These are phyloP conservation scores for Verticillium longisporum DNA, from an alignment of 2,329 filamentous ascomycete species.

Conservation along the genomic window DNA sequence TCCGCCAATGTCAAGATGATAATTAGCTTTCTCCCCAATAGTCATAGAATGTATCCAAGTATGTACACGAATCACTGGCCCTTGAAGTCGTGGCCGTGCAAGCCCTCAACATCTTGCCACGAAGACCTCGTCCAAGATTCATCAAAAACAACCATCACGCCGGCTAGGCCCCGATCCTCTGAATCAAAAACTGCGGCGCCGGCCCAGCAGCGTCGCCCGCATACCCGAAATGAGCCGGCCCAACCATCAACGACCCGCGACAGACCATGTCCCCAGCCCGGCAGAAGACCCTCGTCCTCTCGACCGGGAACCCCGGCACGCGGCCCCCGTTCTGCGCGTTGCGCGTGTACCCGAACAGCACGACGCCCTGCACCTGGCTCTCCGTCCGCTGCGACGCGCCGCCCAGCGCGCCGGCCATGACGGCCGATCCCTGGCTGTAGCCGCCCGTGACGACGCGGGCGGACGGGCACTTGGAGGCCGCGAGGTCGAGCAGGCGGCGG, in stretches of 20 bases:
- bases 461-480: conserved; percentile 33
- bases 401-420: conserved; percentile 30
- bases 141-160: neutral
- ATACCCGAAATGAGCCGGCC: conserved; percentile 25
- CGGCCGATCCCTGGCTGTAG: conserved; percentile 34
- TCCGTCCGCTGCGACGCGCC: conserved; percentile 22
- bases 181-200: conserved; percentile 16
- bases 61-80: no score
- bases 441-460: conserved; percentile 34
- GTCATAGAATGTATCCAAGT: no score
- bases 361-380: conserved; percentile 15
- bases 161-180: conserved; percentile 9
- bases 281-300: conserved; percentile 29
- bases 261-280: conserved; percentile 26
- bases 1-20: no score
- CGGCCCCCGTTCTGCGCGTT: conserved; percentile 31
- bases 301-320: conserved; percentile 28
- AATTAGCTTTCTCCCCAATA: no score
- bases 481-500: conserved; percentile 28
- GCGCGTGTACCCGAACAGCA: conserved; percentile 34
- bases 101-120: no score
- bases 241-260: conserved; percentile 25
- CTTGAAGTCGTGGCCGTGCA: no score
- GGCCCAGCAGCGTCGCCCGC: conserved; percentile 8
- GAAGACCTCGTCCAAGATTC: no score